Evolutionary conservation across 2,329 filamentous ascomycete species (phyloP).

Genomic region (Penicillium polonicum): DNA sequence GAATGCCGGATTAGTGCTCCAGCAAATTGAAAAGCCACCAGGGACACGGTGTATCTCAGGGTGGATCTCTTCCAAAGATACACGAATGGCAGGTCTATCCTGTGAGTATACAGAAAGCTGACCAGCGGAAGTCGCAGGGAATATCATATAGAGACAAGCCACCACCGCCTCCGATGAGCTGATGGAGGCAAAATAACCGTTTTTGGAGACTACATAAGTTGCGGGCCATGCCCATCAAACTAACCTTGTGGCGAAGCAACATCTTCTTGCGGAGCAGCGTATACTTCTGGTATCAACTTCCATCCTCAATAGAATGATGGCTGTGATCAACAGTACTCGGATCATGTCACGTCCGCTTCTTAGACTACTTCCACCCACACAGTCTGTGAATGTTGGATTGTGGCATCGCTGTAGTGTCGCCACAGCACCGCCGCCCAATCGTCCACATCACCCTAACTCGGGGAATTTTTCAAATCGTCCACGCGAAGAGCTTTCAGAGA

Average conservation of each 20-base stretch:
- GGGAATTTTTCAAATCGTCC: conserved; percentile 39
- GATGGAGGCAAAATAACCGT: not conserved
- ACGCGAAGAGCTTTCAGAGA: conserved; percentile 25
- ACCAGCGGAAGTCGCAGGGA: not conserved
- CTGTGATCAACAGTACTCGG: not conserved
- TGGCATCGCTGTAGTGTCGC: conserved; percentile 10
- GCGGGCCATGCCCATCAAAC: not conserved
- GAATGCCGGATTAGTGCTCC: conserved; percentile 1
- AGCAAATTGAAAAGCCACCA: not conserved
- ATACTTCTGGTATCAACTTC: not conserved
- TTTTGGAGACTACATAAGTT: conserved; percentile 1
- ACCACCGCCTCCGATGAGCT: conserved; percentile 3
- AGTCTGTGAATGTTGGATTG: conserved; percentile 4
- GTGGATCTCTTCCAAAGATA: not conserved
- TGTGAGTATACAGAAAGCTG: not conserved
- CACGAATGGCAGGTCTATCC: not conserved
- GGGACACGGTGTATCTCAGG: not conserved
- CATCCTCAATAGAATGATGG: not conserved
- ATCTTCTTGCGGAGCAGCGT: not conserved
- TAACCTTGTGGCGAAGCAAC: not conserved
- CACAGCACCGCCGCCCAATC: conserved; percentile 14
- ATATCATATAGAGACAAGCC: not conserved
- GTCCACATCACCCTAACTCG: conserved; percentile 30
- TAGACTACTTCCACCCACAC: conserved; percentile 2
- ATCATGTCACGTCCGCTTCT: conserved; percentile 10